phyloP scores from a whole-genome alignment of 202 grass and related monocot genomes.

The Schoenoplectus tabernaemontani region DNA sequence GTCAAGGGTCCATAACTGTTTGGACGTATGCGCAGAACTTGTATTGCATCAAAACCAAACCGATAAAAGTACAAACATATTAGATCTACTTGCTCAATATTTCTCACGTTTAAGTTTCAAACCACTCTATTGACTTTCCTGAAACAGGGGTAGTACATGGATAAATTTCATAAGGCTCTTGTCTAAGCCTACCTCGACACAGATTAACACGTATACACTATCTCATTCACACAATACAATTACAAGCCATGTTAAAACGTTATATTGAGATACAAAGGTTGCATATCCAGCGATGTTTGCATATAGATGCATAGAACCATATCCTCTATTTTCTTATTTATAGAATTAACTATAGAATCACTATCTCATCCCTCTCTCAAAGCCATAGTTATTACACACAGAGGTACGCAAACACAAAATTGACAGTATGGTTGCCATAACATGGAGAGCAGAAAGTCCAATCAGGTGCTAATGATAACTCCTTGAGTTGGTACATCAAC shows the following conservation, averaged over 20 bases:
- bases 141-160: too few species aligned
- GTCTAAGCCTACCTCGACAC: neutral
- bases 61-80: too few species aligned
- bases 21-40: too few species aligned
- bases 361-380: neutral
- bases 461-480: slow-evolving; percentile 28
- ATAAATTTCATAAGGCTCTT: neutral
- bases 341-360: slow-evolving; percentile 1
- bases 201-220: neutral
- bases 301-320: slow-evolving; percentile 54
- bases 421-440: neutral
- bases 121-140: neutral
- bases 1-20: too few species aligned
- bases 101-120: neutral
- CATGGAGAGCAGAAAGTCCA: neutral
- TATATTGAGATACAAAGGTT: slow-evolving; percentile 16
- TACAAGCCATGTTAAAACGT: neutral
- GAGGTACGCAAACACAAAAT: slow-evolving; percentile 7
- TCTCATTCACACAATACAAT: neutral
- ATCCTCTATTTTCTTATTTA: slow-evolving; percentile 46
- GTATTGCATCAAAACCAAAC: too few species aligned
- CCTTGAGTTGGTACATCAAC: slow-evolving; percentile 23
- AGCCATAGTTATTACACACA: neutral
- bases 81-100: too few species aligned
- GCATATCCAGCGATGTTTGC: slow-evolving; percentile 60